These are phyloP conservation scores for Knufia petricola DNA, from an alignment of 2,329 filamentous ascomycete species.

Conservation along the genomic window DNA sequence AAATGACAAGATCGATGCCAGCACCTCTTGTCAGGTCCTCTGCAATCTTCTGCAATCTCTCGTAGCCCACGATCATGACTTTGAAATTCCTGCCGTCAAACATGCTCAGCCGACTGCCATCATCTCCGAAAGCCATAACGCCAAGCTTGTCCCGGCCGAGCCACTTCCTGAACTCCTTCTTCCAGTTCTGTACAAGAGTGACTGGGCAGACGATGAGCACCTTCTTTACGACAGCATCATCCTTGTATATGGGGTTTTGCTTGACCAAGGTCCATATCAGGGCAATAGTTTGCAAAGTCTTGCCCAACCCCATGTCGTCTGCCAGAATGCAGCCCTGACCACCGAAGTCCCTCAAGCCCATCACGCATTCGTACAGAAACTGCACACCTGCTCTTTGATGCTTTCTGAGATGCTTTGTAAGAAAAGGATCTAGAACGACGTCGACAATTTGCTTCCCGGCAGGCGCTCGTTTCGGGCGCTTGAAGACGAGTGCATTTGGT, in stretches of 20 bases:
- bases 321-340: slow-evolving; percentile 62
- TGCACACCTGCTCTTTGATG: slow-evolving; percentile 62
- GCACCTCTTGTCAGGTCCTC: slow-evolving; percentile 54
- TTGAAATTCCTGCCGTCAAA: slow-evolving; percentile 62
- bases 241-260: slow-evolving; percentile 53
- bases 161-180: slow-evolving; percentile 65
- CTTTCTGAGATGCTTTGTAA: slow-evolving; percentile 52
- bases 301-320: slow-evolving; percentile 68
- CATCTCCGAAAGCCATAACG: slow-evolving; percentile 55
- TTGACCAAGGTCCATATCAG: slow-evolving; percentile 63
- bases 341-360: slow-evolving; percentile 58
- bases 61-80: slow-evolving; percentile 65
- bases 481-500: slow-evolving; percentile 57
- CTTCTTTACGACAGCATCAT: slow-evolving; percentile 56
- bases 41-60: slow-evolving; percentile 56
- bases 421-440: slow-evolving; percentile 60
- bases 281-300: slow-evolving; percentile 63
- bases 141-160: slow-evolving; percentile 60
- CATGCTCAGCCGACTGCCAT: slow-evolving; percentile 52
- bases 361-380: slow-evolving; percentile 66
- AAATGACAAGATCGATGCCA: slow-evolving; percentile 59
- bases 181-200: slow-evolving; percentile 63
- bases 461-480: slow-evolving; percentile 45
- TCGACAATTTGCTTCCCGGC: slow-evolving; percentile 59
- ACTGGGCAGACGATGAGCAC: slow-evolving; percentile 65